Evolutionary conservation across 2,329 filamentous ascomycete genomes (phyloP).

Genomic region (Malbranchea cinnamomea): DNA sequence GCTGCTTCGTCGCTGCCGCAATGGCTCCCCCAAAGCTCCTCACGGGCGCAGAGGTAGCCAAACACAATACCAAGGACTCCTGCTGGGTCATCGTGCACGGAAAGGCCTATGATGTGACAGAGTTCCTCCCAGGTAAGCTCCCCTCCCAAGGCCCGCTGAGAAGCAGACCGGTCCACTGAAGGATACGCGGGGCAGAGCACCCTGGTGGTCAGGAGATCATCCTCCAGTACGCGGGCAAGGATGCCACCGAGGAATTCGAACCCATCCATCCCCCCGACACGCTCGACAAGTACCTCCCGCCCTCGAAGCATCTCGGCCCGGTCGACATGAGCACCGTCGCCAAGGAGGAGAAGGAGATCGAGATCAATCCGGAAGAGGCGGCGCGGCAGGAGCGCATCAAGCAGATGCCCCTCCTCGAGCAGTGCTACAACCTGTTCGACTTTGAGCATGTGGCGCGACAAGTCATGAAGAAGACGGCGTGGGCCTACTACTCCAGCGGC

Average conservation of each 20-base stretch:
- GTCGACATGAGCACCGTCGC: slow-evolving; percentile 76
- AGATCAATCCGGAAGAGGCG: slow-evolving; percentile 58
- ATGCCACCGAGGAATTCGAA: slow-evolving; percentile 83
- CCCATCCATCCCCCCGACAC: slow-evolving; percentile 84
- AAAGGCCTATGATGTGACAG: slow-evolving; percentile 78
- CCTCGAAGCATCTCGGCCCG: slow-evolving; percentile 72
- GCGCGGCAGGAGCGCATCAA: slow-evolving; percentile 60
- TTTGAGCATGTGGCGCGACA: slow-evolving; percentile 84
- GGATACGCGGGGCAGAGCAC: slow-evolving; percentile 44
- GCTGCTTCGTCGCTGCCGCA: not conserved
- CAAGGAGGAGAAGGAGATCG: slow-evolving; percentile 48
- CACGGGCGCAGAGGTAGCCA: slow-evolving; percentile 43
- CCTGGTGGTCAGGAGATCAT: slow-evolving; percentile 87
- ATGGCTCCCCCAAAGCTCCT: slow-evolving; percentile 18
- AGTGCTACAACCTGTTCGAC: slow-evolving; percentile 89
- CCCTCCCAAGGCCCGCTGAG: slow-evolving; percentile 2
- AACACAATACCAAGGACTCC: slow-evolving; percentile 68
- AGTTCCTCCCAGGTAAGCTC: slow-evolving; percentile 57
- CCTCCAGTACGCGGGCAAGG: slow-evolving; percentile 89
- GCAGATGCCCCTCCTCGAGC: slow-evolving; percentile 63
- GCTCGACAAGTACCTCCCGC: slow-evolving; percentile 64
- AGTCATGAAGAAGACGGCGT: slow-evolving; percentile 91
- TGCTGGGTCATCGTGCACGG: slow-evolving; percentile 89
- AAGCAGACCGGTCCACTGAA: slow-evolving; percentile 2
- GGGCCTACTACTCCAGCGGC: slow-evolving; percentile 94